phyloP scores from a whole-genome alignment of 2,329 filamentous ascomycete genomes.

The Aspergillus sp. region DNA sequence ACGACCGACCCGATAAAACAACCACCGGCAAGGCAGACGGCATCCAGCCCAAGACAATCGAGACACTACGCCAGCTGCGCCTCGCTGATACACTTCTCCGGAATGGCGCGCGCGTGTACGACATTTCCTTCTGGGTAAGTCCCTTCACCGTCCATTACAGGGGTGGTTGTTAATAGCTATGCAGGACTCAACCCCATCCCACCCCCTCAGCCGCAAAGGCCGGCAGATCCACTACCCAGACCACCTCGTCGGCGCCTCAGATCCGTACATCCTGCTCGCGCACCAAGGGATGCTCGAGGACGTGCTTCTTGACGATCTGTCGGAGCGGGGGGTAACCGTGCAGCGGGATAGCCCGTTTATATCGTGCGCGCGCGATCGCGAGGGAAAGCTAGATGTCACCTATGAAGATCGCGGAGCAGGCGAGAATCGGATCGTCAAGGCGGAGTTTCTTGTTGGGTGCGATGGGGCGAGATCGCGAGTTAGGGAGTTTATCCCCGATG shows the following conservation, averaged over 20 bases:
- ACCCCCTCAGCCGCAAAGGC: slow-evolving; percentile 58
- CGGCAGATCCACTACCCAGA: slow-evolving; percentile 68
- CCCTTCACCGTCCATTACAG: no score
- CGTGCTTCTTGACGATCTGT: slow-evolving; percentile 68
- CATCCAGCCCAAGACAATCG: slow-evolving; percentile 74
- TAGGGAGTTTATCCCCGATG: slow-evolving; percentile 59
- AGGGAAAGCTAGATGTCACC: slow-evolving; percentile 41
- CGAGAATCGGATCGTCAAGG: slow-evolving; percentile 47
- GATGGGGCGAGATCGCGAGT: slow-evolving; percentile 73
- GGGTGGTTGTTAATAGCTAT: no score
- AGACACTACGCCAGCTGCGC: slow-evolving; percentile 72
- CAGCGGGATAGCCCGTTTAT: slow-evolving; percentile 63
- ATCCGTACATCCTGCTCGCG: slow-evolving; percentile 55
- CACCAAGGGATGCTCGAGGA: slow-evolving; percentile 77
- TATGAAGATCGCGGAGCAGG: slow-evolving; percentile 42
- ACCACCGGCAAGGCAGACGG: slow-evolving; percentile 69
- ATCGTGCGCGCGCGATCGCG: slow-evolving; percentile 47
- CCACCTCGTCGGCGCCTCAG: slow-evolving; percentile 49
- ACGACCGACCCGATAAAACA: slow-evolving; percentile 68
- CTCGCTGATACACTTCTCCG: slow-evolving; percentile 68
- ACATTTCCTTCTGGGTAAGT: slow-evolving; percentile 77
- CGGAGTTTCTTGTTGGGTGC: slow-evolving; percentile 68
- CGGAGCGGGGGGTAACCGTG: slow-evolving; percentile 63
- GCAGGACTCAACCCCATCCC: slow-evolving; percentile 8
- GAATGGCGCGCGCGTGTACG: slow-evolving; percentile 68